Conservation (phyloP, 2,329 filamentous ascomycete species). For the Phialophora expanda region DNA sequence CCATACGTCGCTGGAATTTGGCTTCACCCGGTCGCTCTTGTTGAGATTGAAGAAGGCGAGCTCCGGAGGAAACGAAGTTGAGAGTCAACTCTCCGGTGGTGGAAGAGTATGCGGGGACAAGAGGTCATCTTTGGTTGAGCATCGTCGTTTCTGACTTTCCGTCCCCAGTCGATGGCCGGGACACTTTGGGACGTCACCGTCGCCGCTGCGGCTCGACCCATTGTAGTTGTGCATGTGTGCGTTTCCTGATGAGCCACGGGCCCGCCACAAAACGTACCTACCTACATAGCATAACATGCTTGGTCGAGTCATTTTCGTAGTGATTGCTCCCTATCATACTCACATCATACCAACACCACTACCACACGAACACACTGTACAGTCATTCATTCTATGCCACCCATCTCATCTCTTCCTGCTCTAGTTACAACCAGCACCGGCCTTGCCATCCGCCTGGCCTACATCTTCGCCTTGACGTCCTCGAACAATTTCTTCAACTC, state of each 20-base stretch:
- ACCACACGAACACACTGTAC: background rate
- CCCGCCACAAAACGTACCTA: background rate
- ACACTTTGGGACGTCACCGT: background rate
- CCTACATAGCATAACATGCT: constrained; percentile 1
- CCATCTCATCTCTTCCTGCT: background rate
- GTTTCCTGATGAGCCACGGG: background rate
- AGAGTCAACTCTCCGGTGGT: background rate
- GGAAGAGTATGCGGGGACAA: background rate
- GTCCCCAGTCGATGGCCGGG: background rate
- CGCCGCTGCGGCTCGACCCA: background rate
- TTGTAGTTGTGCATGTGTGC: background rate
- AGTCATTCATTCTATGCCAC: background rate
- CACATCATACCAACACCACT: background rate
- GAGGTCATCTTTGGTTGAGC: background rate
- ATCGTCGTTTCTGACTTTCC: background rate
- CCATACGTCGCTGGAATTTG: background rate
- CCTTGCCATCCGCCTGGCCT: constrained; percentile 39
- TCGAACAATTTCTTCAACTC: constrained; percentile 78
- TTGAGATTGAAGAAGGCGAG: background rate
- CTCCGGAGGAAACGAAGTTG: background rate
- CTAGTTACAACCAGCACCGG: background rate
- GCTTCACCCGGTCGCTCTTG: background rate
- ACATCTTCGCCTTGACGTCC: constrained; percentile 91
- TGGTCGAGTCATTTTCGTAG: background rate
- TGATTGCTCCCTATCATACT: background rate